Evolutionary conservation across 2,329 filamentous ascomycete species (phyloP).

Genomic region (Phaeoacremonium minimum): DNA sequence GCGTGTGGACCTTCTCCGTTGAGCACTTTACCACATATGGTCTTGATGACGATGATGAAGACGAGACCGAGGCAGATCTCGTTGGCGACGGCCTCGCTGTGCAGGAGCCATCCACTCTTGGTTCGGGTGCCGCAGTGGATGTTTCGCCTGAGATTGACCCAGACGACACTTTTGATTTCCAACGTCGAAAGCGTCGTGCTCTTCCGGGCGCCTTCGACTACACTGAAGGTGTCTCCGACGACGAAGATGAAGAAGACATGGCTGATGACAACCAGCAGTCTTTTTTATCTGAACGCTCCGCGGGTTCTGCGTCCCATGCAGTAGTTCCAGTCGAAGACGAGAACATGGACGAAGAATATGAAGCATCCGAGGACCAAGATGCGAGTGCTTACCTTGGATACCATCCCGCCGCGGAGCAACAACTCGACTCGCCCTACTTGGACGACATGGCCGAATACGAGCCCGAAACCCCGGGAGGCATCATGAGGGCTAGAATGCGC

Average conservation of each 20-base stretch:
- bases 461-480: constrained; percentile 56
- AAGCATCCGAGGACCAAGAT: constrained; percentile 64
- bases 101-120: constrained; percentile 16
- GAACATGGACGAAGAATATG: constrained; percentile 73
- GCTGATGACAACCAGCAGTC: constrained; percentile 52
- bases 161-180: constrained; percentile 57
- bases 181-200: constrained; percentile 38
- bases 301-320: constrained; percentile 67
- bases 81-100: constrained; percentile 29
- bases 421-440: constrained; percentile 47
- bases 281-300: constrained; percentile 93
- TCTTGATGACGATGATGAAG: constrained; percentile 73
- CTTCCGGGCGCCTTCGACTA: constrained; percentile 81
- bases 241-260: constrained; percentile 48
- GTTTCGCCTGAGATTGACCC: constrained; percentile 32
- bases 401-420: constrained; percentile 73
- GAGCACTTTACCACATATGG: constrained; percentile 96
- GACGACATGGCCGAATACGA: constrained; percentile 37
- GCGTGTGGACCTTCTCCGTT: constrained; percentile 89
- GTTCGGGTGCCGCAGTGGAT: constrained; percentile 10
- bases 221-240: constrained; percentile 48
- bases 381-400: constrained; percentile 72
- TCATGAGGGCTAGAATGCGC: constrained; percentile 60
- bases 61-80: constrained; percentile 59
- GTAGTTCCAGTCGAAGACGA: constrained; percentile 61